These are phyloP conservation scores for Oxyria digyna DNA, from an alignment of 148 eudicot species.

Conservation along the genomic window DNA sequence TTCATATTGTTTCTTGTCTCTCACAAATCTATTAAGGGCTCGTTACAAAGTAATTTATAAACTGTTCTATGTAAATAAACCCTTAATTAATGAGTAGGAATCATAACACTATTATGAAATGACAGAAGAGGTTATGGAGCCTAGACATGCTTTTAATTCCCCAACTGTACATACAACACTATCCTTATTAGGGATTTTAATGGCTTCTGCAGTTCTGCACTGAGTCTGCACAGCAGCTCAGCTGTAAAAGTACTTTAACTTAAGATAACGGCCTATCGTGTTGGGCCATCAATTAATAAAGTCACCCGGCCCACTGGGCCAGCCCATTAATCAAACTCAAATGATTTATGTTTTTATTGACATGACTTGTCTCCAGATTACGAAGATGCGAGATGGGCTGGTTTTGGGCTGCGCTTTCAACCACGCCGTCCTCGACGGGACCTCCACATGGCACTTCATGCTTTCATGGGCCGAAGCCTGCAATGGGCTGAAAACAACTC, in stretches of 20 bases:
- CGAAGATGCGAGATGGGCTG: conserved; percentile 77
- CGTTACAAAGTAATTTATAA: no score
- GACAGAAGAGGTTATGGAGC: not conserved
- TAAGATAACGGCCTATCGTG: no score
- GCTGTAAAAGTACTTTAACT: no score
- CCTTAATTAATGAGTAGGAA: no score
- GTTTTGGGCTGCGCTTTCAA: conserved; percentile 85
- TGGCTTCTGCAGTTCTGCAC: no score
- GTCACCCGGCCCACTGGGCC: not conserved
- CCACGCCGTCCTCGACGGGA: conserved; percentile 82
- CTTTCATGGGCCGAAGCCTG: conserved; percentile 78
- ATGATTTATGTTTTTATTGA: no score
- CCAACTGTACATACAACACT: not conserved
- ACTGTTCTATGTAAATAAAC: no score
- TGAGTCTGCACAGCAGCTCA: no score
- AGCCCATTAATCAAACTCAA: not conserved
- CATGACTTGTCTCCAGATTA: conserved; percentile 34
- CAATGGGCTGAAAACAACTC: conserved; percentile 36
- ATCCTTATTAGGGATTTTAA: not conserved
- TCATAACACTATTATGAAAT: not conserved
- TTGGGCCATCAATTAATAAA: no score
- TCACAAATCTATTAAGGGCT: no score
- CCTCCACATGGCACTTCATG: conserved; percentile 99
- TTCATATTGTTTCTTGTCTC: no score
- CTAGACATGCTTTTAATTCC: not conserved